These are phyloP conservation scores for Scheffersomyces stambukii DNA, from an alignment of 1,139 yeast species.

Conservation along the genomic window DNA sequence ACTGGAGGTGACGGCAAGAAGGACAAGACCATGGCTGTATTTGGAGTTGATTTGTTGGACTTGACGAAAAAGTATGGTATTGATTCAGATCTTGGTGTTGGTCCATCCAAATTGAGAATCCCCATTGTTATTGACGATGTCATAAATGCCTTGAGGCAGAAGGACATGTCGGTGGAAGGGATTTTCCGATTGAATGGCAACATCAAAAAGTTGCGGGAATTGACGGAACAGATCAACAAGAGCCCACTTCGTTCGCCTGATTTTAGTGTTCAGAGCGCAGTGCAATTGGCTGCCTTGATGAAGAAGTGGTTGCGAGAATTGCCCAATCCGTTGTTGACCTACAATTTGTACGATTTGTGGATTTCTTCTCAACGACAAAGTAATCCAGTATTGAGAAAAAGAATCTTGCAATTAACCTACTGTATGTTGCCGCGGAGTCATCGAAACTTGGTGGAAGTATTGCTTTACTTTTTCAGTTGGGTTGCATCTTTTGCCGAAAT, in stretches of 20 bases:
- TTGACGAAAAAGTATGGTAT: slow-evolving; percentile 77
- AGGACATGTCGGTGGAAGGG: slow-evolving; percentile 96
- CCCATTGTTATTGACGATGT: slow-evolving; percentile 89
- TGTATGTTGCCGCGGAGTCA: slow-evolving; percentile 79
- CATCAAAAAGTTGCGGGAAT: slow-evolving; percentile 72
- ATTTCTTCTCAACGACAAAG: slow-evolving; percentile 62
- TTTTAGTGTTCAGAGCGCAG: slow-evolving; percentile 74
- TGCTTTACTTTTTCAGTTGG: slow-evolving; percentile 87
- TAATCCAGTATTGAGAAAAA: slow-evolving; percentile 46
- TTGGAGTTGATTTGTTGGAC: slow-evolving; percentile 73
- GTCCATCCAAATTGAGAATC: slow-evolving; percentile 72
- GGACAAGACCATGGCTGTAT: slow-evolving; percentile 45
- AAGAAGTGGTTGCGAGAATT: slow-evolving; percentile 89
- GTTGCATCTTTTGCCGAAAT: slow-evolving; percentile 92
- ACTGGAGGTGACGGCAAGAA: slow-evolving; percentile 26
- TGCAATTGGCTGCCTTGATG: slow-evolving; percentile 89
- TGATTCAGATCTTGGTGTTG: slow-evolving; percentile 83
- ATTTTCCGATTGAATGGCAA: slow-evolving; percentile 96
- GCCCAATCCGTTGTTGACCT: slow-evolving; percentile 87
- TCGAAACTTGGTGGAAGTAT: slow-evolving; percentile 82
- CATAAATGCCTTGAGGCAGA: slow-evolving; percentile 76
- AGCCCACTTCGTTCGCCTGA: slow-evolving; percentile 72
- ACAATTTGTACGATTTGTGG: slow-evolving; percentile 75
- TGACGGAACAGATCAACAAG: slow-evolving; percentile 71
- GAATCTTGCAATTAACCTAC: slow-evolving; percentile 66